Evolutionary conservation across 108 stramenopile species (phyloP).

Genomic region (Ochromonas danica): DNA sequence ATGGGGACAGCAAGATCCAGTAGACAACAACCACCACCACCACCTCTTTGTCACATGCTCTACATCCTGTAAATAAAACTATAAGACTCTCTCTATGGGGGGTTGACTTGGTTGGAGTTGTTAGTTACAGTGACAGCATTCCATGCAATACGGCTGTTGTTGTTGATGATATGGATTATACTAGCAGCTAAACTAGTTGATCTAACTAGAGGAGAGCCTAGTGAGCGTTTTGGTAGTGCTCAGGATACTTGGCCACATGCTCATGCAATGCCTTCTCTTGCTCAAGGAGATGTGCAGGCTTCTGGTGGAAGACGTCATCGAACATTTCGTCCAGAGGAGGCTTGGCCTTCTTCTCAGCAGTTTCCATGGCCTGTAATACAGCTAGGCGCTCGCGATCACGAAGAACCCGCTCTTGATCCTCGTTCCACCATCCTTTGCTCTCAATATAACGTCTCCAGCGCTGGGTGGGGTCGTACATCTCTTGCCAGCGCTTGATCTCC

Average conservation of each 20-base stretch:
- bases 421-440: conserved; percentile 68
- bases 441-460: conserved; percentile 70
- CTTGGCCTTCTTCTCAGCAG: conserved; percentile 73
- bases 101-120: no score
- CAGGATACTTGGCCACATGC: conserved; percentile 64
- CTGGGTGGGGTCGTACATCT: conserved; percentile 69
- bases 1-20: no score
- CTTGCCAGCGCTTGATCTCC: conserved; percentile 71
- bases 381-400: conserved; percentile 70
- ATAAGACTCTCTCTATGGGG: no score
- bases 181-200: no score
- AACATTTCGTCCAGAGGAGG: conserved; percentile 77
- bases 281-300: conserved; percentile 72
- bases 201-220: no score
- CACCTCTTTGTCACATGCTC: no score
- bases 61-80: no score
- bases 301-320: conserved; percentile 85
- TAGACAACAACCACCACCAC: no score
- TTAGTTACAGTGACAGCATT: no score
- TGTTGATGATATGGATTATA: no score
- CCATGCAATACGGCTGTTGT: no score
- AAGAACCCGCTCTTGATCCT: conserved; percentile 56
- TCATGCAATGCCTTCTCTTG: conserved; percentile 68
- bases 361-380: conserved; percentile 73
- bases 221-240: no score